Base-by-base conservation (phyloP, 2,329 filamentous ascomycete species). In the Dothideomycetes sp. region DNA sequence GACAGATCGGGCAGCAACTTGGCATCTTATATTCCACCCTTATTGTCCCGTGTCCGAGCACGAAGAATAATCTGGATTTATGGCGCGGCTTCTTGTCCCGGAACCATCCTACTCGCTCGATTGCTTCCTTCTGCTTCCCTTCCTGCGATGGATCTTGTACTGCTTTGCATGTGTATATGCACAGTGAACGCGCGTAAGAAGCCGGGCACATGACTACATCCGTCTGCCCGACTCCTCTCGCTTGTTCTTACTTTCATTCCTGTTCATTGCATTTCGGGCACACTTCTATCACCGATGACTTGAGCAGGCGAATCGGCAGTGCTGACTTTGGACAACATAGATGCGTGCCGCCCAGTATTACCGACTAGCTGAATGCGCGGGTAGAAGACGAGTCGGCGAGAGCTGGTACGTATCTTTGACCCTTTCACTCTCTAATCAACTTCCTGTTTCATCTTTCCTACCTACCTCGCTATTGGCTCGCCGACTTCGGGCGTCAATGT, bases 371-470 rank as follows among this genome's bases (percentile, higher is more conserved):
- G 91, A 96, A 65, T 72, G 84, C 55, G 84, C 80, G 57, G 89
- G 89, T 37, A 83, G 80, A 63, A 95, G 94, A 69, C 87, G 79
- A 40, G 69, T 96, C 48, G 91, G 91, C 46, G 95, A 96, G 66
- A 83, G 84, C 52, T 98, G 91, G 89, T 95, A 79, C 62, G 84
- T 75, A 31, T 37, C 17, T 35, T 9, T 29, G 16, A 18, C 31
- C 38, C 17, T 24, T 12, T 14, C 41, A 14, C 31, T 18, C 34
- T 37, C n/a, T n/a, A n/a, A 29, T 12, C 42, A 36, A 15, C n/a
- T n/a, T 19, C 29, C 38, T 24, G 10, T 38, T 30, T 19, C 24
- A 17, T 33, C 29, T 31, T 27, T 24, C 22, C 34, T 7, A 27
- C 16, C 19, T 22, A 30, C 9, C 19, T 3, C 27, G 18, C 14